These are phyloP conservation scores for Nicotiana otophora DNA, from an alignment of 257 asterid genomes.

Conservation along the genomic window DNA sequence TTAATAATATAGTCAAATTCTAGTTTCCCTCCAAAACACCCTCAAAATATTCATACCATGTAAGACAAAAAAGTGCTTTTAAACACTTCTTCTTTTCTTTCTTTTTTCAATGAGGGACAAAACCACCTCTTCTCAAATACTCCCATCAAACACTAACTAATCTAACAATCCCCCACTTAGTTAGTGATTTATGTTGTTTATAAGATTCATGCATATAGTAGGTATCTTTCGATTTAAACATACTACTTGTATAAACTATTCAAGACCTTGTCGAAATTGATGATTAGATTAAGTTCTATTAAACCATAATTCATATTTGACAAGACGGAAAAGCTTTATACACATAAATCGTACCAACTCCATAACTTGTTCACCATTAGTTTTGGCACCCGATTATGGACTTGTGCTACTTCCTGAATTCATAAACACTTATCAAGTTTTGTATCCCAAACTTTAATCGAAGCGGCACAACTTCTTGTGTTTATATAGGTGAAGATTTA, in stretches of 20 bases:
- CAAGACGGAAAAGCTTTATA: not conserved
- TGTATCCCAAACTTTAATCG: not conserved
- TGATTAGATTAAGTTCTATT: no score
- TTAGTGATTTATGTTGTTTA: not conserved
- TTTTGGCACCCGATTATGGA: not conserved
- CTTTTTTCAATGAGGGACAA: no score
- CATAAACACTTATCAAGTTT: not conserved
- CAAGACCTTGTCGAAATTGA: no score
- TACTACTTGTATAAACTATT: not conserved
- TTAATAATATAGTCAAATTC: no score
- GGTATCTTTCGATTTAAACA: not conserved
- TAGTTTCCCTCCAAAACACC: no score
- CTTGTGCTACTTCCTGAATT: not conserved
- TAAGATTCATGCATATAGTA: no score
- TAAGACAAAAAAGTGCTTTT: no score
- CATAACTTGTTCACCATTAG: not conserved
- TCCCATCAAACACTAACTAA: no score
- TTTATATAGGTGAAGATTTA: no score
- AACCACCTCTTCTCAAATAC: no score
- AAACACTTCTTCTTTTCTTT: no score
- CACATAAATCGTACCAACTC: not conserved
- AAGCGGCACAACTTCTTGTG: not conserved
- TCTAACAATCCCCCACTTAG: not conserved
- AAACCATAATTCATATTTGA: not conserved
- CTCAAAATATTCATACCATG: no score